These are phyloP conservation scores for Datisca glomerata DNA, from an alignment of 306 rosid genomes.

Conservation along the genomic window DNA sequence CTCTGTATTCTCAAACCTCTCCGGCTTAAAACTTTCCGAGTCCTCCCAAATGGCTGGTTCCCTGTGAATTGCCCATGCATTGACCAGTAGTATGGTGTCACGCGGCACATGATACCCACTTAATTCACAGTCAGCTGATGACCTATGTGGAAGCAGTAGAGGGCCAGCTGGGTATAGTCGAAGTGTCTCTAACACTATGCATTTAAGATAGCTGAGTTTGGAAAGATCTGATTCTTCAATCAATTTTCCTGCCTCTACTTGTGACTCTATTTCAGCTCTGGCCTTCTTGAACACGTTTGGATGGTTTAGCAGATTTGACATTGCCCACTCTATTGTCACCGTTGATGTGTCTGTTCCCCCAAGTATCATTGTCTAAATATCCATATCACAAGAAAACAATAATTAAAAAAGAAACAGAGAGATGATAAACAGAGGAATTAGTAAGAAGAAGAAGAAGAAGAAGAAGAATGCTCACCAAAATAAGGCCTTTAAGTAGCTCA, in stretches of 20 bases:
- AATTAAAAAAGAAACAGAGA: not conserved
- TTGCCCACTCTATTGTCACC: conserved; percentile 41
- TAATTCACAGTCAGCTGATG: conserved; percentile 2
- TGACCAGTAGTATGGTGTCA: conserved; percentile 10
- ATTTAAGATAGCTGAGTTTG: conserved; percentile 27
- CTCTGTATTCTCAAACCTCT: conserved; percentile 6
- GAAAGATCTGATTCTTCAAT: conserved; percentile 28
- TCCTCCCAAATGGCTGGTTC: conserved; percentile 14
- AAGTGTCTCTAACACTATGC: conserved; percentile 10
- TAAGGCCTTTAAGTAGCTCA: conserved; percentile 49
- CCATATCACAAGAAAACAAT: too few species aligned
- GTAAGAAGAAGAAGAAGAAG: not conserved
- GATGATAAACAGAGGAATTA: not conserved
- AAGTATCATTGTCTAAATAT: conserved; percentile 16
- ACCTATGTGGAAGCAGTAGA: conserved; percentile 5
- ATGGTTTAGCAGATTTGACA: conserved; percentile 46
- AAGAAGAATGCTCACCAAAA: conserved; percentile 30
- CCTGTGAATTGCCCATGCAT: conserved; percentile 21
- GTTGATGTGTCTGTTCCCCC: conserved; percentile 53
- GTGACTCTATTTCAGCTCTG: conserved; percentile 22
- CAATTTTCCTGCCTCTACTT: conserved; percentile 15
- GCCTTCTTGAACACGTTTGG: conserved; percentile 31
- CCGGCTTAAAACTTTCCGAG: conserved; percentile 7
- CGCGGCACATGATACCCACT: conserved; percentile 12
- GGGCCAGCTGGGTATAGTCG: conserved; percentile 12